Conservation (phyloP, 1,284 basidiomycete genomes). For the Ustilago nuda region DNA sequence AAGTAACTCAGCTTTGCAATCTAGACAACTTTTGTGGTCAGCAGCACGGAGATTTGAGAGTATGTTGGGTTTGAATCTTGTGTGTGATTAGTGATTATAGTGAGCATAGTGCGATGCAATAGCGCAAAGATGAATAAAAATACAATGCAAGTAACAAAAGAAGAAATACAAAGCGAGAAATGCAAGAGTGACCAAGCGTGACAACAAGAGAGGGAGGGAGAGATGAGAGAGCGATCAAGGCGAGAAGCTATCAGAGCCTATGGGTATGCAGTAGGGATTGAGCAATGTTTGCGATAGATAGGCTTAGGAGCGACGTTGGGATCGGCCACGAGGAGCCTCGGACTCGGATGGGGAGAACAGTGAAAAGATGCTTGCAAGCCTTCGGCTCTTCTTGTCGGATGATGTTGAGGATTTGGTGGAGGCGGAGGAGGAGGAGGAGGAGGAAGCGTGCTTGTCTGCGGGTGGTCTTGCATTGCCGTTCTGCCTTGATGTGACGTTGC, state of each 20-base stretch:
- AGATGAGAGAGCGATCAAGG: conserved; percentile 3
- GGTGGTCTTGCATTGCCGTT: conserved; percentile 41
- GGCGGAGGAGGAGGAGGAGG: not conserved
- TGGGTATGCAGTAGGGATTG: not conserved
- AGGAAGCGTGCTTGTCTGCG: conserved; percentile 3
- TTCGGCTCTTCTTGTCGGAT: conserved; percentile 11
- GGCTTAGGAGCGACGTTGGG: conserved; percentile 5
- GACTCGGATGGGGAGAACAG: conserved; percentile 11
- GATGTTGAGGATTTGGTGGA: not conserved
- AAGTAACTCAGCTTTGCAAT: conserved; percentile 11
- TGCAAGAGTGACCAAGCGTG: not conserved
- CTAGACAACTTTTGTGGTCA: not conserved
- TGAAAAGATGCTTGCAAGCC: conserved; percentile 7
- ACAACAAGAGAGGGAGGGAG: conserved; percentile 4
- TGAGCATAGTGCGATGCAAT: not conserved
- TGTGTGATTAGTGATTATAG: not conserved
- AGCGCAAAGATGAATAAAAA: conserved; percentile 10
- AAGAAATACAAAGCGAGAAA: not conserved
- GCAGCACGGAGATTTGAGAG: not conserved
- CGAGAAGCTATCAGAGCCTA: conserved; percentile 6
- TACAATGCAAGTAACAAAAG: conserved; percentile 25
- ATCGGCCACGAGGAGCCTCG: not conserved
- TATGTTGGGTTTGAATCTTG: not conserved
- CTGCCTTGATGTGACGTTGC: conserved; percentile 32
- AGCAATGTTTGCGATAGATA: not conserved